Base-by-base conservation (phyloP, 1,284 basidiomycete species). In the Sanghuangporus sanghuang region DNA sequence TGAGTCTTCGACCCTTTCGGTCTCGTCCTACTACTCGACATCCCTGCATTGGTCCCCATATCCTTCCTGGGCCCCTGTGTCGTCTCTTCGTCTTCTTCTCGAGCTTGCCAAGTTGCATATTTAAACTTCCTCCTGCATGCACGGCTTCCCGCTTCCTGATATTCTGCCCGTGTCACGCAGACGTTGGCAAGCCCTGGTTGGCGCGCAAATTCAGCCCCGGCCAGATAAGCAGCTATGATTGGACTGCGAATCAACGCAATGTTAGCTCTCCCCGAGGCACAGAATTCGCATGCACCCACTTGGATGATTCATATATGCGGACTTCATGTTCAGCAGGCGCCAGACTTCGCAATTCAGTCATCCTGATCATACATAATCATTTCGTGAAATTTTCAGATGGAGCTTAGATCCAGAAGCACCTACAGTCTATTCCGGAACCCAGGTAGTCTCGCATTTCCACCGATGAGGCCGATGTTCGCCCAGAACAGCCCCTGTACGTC, bases 401-500 rank as follows among this genome's bases (percentile, higher is more conserved):
- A 52, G 52, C 36, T 40, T 62, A 57, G 64, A 62, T 63, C 18
- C 50, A 27, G 46, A 62, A 66, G 49, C 44, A 76, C 87, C 71
- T 73, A 91, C 93, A 98, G 74, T 75, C 96, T 78, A 59, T 83
- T 75, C 23, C 83, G 81, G 68, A 98, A 87, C 3, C 89, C 90
- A 53, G 86, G 80, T 67, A 95, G 85, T 68, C 85, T 85, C 3
- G 86, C 85, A 71, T 85, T 88, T 6, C 95, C 96, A 58, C 96
- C 96, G 67, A 95, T 84, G 64, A 97, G 77, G 5, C 92, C 89
- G 67, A 98, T 94, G 73, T 98, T 94, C 44, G 86, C 85, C 95
- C 95, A 98, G 75, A 95, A 95, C 86, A 97, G 85, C 32, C 92
- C 94, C 68, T 87, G 92, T 40, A 95, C 70, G 69, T 94, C 92